These are phyloP conservation scores for Leucoagaricus sp. DNA, from an alignment of 1,284 basidiomycete genomes.

Conservation along the genomic window DNA sequence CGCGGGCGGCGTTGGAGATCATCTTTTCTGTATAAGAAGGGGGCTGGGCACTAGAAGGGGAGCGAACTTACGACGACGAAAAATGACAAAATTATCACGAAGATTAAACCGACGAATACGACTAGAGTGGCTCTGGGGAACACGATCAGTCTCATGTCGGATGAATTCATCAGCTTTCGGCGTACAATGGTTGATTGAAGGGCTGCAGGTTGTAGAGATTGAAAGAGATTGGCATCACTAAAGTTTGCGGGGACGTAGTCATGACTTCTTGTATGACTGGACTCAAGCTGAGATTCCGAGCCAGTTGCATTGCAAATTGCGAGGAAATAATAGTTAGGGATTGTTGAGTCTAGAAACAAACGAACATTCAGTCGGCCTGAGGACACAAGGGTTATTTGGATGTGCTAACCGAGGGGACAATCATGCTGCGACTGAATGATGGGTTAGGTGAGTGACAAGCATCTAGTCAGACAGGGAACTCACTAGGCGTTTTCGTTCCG, in stretches of 20 bases:
- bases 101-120: conserved; percentile 75
- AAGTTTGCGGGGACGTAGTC: conserved; percentile 36
- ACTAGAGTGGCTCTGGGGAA: conserved; percentile 59
- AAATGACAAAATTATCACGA: conserved; percentile 62
- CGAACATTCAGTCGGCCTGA: too few species aligned
- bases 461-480: conserved; percentile 17
- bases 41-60: conserved; percentile 26
- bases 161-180: background rate
- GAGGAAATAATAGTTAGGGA: conserved; percentile 28
- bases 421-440: background rate
- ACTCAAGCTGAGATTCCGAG: conserved; percentile 32
- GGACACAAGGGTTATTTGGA: too few species aligned
- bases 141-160: background rate
- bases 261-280: conserved; percentile 46
- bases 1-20: conserved; percentile 30
- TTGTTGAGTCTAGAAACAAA: conserved; percentile 21
- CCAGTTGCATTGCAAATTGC: conserved; percentile 37
- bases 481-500: conserved; percentile 53
- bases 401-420: conserved; percentile 1
- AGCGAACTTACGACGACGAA: conserved; percentile 34
- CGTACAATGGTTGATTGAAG: conserved; percentile 36
- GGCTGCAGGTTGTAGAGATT: conserved; percentile 31
- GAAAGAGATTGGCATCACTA: conserved; percentile 31
- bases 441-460: background rate
- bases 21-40: conserved; percentile 24